Evolutionary conservation across 208 protist genomes (phyloP), one percentile per base, ranked within the genome.

Genomic region (Crithidia fasciculata): DNA sequence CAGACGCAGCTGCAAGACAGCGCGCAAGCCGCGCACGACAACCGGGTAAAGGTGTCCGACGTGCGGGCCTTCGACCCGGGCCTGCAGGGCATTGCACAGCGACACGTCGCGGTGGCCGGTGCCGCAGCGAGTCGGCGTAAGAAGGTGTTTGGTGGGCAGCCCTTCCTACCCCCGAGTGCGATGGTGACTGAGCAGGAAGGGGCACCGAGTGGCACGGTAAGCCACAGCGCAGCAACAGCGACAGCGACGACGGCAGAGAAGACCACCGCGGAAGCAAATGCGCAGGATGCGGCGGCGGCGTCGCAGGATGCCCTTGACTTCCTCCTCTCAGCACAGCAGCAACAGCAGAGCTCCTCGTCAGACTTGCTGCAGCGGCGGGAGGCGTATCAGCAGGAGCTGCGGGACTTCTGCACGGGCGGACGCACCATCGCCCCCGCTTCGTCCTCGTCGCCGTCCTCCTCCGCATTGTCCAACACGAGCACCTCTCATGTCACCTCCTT

Each of bases 401-500:
- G 56, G 13, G 0, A 3, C 18, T 81, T 83, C 53, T 73, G 70
- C 55, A 60, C 69, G 36, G 67, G 60, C 18, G 64, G 54, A 15
- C 74, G 65, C 40, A 4, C 36, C 54, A 19, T 19, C 8, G 54
- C 8, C 54, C 0, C 8, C 54, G 54, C 18, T 58, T 39, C 2
- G 16, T 10, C 28, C 44, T 49, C 45, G 18, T 19, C 18, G 43
- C n/a, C 61, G 0, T 5, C n/a, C 0, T 12, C 3, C 0, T 47
- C 37, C 3, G 36, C 57, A 37, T 55, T 72, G 61, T 57, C 77
- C 47, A 43, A 15, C 56, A 57, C 54, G 2, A 16, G 43, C 44
- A 28, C 57, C 37, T 59, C 59, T 4, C 76, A 86, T 4, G 71
- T 64, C 3, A 79, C 84, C 73, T 92, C 87, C 8, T 53, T 92